These are phyloP conservation scores for Panicum miliaceum DNA, from an alignment of 176 grass and related monocot species.

Conservation along the genomic window DNA sequence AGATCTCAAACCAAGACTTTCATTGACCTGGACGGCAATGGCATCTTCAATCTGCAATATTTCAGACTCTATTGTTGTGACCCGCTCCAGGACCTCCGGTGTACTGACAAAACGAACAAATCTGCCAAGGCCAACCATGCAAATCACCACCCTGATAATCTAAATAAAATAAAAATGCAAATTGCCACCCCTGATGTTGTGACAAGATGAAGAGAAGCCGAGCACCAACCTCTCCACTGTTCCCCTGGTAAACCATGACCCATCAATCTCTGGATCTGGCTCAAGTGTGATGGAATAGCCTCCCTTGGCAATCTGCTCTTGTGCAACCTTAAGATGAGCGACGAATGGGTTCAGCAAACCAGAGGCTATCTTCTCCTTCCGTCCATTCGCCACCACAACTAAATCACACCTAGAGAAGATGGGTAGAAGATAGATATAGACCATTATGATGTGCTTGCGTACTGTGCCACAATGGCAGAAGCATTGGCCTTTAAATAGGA, in stretches of 20 bases:
- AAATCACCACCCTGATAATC: background rate
- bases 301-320: conserved; percentile 90
- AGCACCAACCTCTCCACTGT: conserved; percentile 73
- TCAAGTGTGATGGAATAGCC: conserved; percentile 89
- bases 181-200: background rate
- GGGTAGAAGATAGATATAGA: background rate
- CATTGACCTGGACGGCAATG: conserved; percentile 67
- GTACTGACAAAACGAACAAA: conserved; percentile 99
- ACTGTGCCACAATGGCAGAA: background rate
- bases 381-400: conserved; percentile 73
- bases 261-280: conserved; percentile 49
- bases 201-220: background rate
- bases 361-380: conserved; percentile 85
- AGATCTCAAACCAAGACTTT: conserved; percentile 55
- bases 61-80: conserved; percentile 86
- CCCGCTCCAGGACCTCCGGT: conserved; percentile 88
- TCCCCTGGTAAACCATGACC: conserved; percentile 87
- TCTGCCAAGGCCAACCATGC: conserved; percentile 48
- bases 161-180: background rate
- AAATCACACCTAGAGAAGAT: conserved; percentile 81
- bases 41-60: conserved; percentile 91
- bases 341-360: conserved; percentile 90
- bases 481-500: background rate
- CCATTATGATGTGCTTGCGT: background rate
- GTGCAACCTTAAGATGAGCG: conserved; percentile 78